Conservation (phyloP, 2,329 filamentous ascomycete genomes). For the Aspergillus bombycis region DNA sequence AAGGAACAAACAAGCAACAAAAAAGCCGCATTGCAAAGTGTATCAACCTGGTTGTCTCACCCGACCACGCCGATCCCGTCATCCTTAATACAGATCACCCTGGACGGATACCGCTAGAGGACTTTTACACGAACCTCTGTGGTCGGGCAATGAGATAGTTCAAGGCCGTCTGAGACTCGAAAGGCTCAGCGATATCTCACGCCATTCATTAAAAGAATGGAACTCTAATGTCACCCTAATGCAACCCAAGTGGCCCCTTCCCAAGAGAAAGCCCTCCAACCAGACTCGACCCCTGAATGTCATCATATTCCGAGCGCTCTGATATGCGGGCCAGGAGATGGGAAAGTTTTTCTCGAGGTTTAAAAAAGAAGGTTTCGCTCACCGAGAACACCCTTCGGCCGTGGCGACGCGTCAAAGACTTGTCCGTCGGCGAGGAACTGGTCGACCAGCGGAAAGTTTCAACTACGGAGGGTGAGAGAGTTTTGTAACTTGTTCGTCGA, state of each 20-base stretch:
- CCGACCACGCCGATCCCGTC: too few species aligned
- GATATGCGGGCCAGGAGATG: background rate
- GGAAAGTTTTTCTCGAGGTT: background rate
- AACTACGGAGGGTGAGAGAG: background rate
- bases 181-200: too few species aligned
- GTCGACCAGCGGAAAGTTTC: background rate
- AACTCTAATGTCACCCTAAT: background rate
- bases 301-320: background rate
- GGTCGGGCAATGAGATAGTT: background rate
- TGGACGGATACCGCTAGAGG: background rate
- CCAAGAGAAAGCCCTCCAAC: background rate
- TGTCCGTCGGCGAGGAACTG: background rate
- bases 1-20: background rate
- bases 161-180: background rate
- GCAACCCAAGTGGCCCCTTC: background rate
- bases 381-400: background rate
- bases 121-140: background rate
- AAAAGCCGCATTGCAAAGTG: background rate
- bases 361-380: background rate
- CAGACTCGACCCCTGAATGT: background rate
- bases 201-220: background rate
- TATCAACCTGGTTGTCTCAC: background rate
- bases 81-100: background rate
- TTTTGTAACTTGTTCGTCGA: background rate
- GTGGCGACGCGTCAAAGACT: background rate